These are phyloP conservation scores for Rhododendron ferrugineum DNA, from an alignment of 148 eudicot genomes.

Conservation along the genomic window DNA sequence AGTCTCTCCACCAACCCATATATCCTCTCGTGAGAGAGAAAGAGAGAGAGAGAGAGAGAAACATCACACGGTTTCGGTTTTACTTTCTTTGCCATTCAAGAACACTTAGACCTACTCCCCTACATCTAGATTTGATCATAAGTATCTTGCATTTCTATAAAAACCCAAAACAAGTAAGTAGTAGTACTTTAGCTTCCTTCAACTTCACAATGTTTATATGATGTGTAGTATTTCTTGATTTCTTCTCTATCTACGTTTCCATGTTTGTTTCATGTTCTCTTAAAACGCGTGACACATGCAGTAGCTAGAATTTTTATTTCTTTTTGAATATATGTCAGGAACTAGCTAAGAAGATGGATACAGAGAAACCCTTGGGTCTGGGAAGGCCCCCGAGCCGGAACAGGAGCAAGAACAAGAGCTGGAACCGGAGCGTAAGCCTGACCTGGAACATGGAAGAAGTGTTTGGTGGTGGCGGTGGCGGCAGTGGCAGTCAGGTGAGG, in stretches of 20 bases:
- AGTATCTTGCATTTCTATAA: background rate
- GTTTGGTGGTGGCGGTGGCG: slow-evolving; percentile 25
- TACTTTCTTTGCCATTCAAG: background rate
- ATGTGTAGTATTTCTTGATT: background rate
- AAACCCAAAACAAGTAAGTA: background rate
- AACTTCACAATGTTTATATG: background rate
- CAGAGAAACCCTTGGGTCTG: background rate
- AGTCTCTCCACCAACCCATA: background rate
- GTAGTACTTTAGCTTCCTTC: background rate
- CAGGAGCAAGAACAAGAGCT: slow-evolving; percentile 6
- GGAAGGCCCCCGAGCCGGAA: slow-evolving; percentile 8
- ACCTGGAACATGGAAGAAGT: slow-evolving; percentile 59
- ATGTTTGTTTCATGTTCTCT: background rate
- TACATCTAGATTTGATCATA: background rate
- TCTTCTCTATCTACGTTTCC: background rate
- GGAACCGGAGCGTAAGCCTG: slow-evolving; percentile 39
- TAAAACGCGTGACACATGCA: background rate
- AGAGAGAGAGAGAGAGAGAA: background rate
- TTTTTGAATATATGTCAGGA: background rate
- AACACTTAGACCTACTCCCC: background rate
- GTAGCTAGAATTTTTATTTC: background rate
- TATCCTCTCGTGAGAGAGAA: background rate
- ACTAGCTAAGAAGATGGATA: slow-evolving; percentile 21
- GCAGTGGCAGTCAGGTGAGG: slow-evolving; percentile 15
- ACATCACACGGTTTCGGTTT: background rate